phyloP scores from a whole-genome alignment of 257 asterid species.

The Jasminum sambac region DNA sequence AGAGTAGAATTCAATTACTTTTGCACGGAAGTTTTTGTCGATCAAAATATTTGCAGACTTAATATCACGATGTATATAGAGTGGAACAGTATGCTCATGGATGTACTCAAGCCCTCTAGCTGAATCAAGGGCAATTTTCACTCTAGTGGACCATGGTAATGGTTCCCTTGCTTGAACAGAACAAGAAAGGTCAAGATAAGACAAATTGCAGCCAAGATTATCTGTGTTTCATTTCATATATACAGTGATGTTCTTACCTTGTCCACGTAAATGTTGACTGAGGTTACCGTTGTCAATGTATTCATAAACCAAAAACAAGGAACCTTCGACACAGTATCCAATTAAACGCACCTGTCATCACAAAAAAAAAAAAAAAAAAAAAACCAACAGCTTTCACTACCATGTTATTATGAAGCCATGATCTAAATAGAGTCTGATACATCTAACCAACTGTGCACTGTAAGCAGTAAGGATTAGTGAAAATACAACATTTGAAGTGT shows the following conservation, averaged over 20 bases:
- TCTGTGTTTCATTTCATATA: neutral
- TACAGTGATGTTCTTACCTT: slow-evolving; percentile 40
- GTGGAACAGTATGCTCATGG: slow-evolving; percentile 88
- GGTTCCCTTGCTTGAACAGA: slow-evolving; percentile 44
- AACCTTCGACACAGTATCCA: slow-evolving; percentile 79
- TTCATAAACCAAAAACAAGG: slow-evolving; percentile 79
- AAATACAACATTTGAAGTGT: neutral
- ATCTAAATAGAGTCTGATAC: neutral
- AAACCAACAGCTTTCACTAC: neutral
- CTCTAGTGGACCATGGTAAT: slow-evolving; percentile 68
- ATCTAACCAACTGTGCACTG: neutral
- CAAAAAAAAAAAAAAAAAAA: neutral
- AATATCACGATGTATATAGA: slow-evolving; percentile 82
- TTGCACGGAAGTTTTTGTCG: slow-evolving; percentile 70
- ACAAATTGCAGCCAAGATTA: neutral
- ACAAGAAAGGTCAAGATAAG: neutral
- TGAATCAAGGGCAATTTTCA: slow-evolving; percentile 86
- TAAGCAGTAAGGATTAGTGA: neutral
- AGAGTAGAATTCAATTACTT: slow-evolving; percentile 38
- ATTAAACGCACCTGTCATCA: slow-evolving; percentile 67
- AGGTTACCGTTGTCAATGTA: slow-evolving; percentile 85
- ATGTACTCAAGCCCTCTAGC: slow-evolving; percentile 97
- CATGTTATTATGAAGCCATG: neutral
- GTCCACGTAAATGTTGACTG: slow-evolving; percentile 73
- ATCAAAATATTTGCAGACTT: slow-evolving; percentile 82